A percentile compares a stretch with the other conserved stretches of the same genome.
Conservation (phyloP, 768 basidiomycete genomes). For the Pleurotus platypus region DNA sequence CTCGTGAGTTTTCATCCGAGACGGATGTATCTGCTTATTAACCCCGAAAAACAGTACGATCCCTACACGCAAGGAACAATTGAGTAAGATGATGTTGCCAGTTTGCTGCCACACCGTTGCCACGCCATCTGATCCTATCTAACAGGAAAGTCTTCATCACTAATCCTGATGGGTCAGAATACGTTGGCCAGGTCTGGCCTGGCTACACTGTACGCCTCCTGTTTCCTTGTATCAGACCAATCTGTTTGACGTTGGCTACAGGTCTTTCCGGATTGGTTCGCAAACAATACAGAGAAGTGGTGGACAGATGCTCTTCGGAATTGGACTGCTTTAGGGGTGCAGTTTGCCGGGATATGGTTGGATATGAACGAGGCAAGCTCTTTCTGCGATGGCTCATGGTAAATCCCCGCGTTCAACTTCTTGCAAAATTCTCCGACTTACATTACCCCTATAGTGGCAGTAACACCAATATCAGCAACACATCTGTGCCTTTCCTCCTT, state of each 20-base stretch:
- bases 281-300: constrained; percentile 45
- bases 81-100: constrained; percentile 31
- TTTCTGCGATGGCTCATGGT: constrained; percentile 63
- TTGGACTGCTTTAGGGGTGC: constrained; percentile 49
- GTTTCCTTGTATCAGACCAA: not conserved
- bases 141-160: constrained; percentile 66
- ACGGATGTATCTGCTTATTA: not conserved
- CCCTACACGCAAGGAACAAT: constrained; percentile 63
- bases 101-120: not conserved
- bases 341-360: constrained; percentile 66
- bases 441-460: constrained; percentile 41
- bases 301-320: constrained; percentile 61
- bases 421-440: constrained; percentile 4
- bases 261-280: constrained; percentile 65
- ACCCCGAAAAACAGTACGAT: constrained; percentile 45
- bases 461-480: constrained; percentile 52
- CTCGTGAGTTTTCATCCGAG: constrained; percentile 37
- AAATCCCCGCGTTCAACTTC: constrained; percentile 9
- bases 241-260: constrained; percentile 10
- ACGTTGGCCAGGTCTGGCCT: constrained; percentile 76
- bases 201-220: constrained; percentile 55
- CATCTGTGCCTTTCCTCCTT: constrained; percentile 49
- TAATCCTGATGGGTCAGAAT: constrained; percentile 71
- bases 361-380: constrained; percentile 70
- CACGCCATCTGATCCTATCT: not conserved